Conservation (phyloP, 345 rosid genomes). For the Draba incana region DNA sequence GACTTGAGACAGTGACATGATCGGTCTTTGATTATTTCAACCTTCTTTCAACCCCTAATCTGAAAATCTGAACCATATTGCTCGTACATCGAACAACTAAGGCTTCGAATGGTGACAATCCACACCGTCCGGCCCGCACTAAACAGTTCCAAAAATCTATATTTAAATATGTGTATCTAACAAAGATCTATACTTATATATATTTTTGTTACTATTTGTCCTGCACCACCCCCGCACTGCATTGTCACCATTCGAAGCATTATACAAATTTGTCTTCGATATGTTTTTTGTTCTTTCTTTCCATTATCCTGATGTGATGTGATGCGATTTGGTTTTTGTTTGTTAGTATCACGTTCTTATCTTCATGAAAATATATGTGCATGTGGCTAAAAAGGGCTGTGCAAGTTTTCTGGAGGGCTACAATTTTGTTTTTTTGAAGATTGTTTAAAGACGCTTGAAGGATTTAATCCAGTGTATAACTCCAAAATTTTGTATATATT, state of each 20-base stretch:
- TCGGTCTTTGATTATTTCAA: slow-evolving; percentile 17
- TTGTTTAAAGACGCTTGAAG: too few relatives aligned
- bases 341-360: slow-evolving; percentile 25
- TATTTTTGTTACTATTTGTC: too few relatives aligned
- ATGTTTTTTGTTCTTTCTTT: slow-evolving; percentile 10
- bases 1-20: slow-evolving; percentile 37
- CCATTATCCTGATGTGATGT: slow-evolving; percentile 30
- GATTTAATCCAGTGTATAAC: too few relatives aligned
- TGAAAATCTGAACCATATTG: slow-evolving; percentile 19
- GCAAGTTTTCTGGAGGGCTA: neutral
- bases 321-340: slow-evolving; percentile 29
- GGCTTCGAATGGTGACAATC: too few relatives aligned
- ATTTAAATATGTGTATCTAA: too few relatives aligned
- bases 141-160: too few relatives aligned
- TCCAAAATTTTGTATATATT: too few relatives aligned
- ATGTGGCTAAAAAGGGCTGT: neutral
- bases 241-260: too few relatives aligned
- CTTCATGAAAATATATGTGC: slow-evolving; percentile 3
- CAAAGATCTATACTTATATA: too few relatives aligned
- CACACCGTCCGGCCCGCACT: too few relatives aligned
- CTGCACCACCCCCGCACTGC: too few relatives aligned
- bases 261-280: slow-evolving; percentile 35
- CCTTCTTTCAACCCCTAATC: slow-evolving; percentile 37
- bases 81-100: slow-evolving; percentile 30
- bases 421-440: too few relatives aligned